Conservation (phyloP, 129 eudicot species). For the Apium graveolens region DNA sequence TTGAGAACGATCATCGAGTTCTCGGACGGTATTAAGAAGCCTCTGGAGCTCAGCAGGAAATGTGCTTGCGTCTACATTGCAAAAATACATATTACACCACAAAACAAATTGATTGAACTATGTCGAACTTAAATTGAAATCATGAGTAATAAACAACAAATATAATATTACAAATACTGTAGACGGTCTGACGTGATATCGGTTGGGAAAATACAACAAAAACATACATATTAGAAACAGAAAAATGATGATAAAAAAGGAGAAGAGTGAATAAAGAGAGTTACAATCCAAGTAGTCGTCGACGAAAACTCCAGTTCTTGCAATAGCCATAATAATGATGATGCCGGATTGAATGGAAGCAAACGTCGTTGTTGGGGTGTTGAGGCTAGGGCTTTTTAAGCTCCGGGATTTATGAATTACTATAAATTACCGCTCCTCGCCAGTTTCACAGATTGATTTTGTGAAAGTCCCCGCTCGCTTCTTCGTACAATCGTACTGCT, state of each 20-base stretch:
- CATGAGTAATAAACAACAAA: too few relatives aligned
- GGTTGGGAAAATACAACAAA: too few relatives aligned
- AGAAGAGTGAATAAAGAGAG: not conserved
- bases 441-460: not conserved
- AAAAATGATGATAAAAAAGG: not conserved
- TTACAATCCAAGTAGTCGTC: conserved; percentile 95
- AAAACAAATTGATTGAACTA: not conserved
- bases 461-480: too few relatives aligned
- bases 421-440: not conserved
- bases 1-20: conserved; percentile 93
- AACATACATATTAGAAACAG: not conserved
- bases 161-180: not conserved
- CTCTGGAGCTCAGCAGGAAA: conserved; percentile 98
- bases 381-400: conserved; percentile 25
- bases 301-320: conserved; percentile 92
- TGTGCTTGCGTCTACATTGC: conserved; percentile 66
- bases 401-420: not conserved
- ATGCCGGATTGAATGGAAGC: conserved; percentile 10
- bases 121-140: not conserved
- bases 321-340: conserved; percentile 62
- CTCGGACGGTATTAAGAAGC: conserved; percentile 88
- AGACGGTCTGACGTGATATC: not conserved
- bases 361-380: conserved; percentile 12
- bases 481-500: too few relatives aligned
- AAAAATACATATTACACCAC: conserved; percentile 2